Base-by-base conservation (phyloP, 352 stramenopile species). In the Globisporangium acanthophoron region DNA sequence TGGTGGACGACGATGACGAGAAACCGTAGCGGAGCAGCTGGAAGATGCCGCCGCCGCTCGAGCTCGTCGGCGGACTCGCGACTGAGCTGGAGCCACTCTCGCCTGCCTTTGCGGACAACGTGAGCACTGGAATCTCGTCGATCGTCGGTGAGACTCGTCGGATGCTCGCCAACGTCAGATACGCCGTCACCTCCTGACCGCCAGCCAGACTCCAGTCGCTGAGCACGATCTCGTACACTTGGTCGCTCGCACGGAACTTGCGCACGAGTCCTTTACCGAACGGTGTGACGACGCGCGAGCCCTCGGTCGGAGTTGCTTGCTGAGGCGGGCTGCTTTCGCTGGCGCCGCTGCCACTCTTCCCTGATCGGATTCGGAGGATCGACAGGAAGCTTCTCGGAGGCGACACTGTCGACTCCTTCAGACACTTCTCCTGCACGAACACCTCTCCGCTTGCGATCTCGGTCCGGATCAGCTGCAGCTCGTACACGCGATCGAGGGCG, bases 321-420 rank as follows among this genome's bases (percentile, higher is more conserved):
- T 57, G 55, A 3, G 45, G 54, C 35, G 56, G 43, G 5, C 31
- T 57, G 9, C 16, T 52, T 15, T 15, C 40, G 13, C 24, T 55
- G 21, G 53, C 54, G 8, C 16, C 69, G 20, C 43, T 46, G 20
- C 31, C 27, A 7, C 54, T 54, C 11, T 64, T 73, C 5, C 57
- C 55, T 9, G 67, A 70, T 2, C 65, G 57, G 4, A 66, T 68
- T 39, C 79, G 71, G 12, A 88, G 66, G 56, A 87, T 80, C 2
- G 79, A 87, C 27, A 92, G 82, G 59, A 90, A 90, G 56, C 76
- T 82, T 54, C 80, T 68, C 41, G 82, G 75, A 3, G 82, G 76
- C 24, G 79, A 87, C 3, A 85, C 73, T 0, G 66, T 60, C 3
- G 71, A 79, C 16, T 81, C 60, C 21, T 75, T 74, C 27, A 92